Base-by-base conservation (phyloP, 176 grass and related monocot genomes). In the Paspalum vaginatum region DNA sequence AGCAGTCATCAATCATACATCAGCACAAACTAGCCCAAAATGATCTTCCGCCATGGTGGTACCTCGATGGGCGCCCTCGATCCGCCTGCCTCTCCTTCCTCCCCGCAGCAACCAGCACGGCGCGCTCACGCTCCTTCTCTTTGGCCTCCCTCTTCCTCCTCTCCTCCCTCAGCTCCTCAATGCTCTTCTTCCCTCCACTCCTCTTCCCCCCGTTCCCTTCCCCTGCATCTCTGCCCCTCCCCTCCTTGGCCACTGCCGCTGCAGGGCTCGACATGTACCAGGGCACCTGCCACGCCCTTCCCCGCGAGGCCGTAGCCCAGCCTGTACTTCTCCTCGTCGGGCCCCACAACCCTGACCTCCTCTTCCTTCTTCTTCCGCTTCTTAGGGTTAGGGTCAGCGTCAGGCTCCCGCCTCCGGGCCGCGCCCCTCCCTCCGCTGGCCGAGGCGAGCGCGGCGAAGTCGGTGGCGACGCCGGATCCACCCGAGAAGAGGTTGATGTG, bases 321-420 rank as follows among this genome's bases (percentile, higher is more conserved):
- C 74, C 79, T 89, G 83, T 98, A 94, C 70, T 98, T 98, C 86
- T 98, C 92, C 42, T 98, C 92, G 61, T 98, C 96, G 18, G 96
- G 88, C 49, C 86, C 78, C 40, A 93, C 87, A 58, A 82, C 76
- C 77, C 82, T 87, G 2, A 80, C 60, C 81, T 77, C 80, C 76
- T 94, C 90, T 66, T 94, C 87, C 81, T 97, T 92, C 87, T 81
- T 84, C 87, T 84, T 84, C 59, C 81, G 74, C 48, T 87, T 88
- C 86, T 98, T 91, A 91, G 75, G 78, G 76, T 72, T 87, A 40
- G 80, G 52, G 46, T 85, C 68, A 0, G 65, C 45, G 3, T 68
- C 25, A 11, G 71, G 53, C 25, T 75, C 64, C 65, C 85, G 71
- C 68, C 83, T 82, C 41, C 81, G 63, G 11, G 79, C 83, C n/a